phyloP scores from a whole-genome alignment of 345 rosid genomes.

The Turritis glabra region DNA sequence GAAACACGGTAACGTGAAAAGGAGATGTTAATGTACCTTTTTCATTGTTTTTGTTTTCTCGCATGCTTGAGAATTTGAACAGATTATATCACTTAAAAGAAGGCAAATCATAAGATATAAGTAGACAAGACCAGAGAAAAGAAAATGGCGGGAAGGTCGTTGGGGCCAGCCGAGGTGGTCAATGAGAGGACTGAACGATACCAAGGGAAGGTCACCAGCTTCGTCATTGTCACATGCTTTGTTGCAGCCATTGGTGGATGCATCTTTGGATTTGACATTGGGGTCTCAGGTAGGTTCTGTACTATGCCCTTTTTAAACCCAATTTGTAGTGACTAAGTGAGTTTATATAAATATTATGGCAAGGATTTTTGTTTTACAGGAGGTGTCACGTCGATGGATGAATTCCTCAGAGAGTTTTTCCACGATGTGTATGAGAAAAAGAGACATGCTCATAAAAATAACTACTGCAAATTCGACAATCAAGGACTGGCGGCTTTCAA shows the following conservation, averaged over 20 bases:
- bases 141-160: background rate
- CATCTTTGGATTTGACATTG: conserved; percentile 80
- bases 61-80: background rate
- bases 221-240: conserved; percentile 59
- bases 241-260: conserved; percentile 81
- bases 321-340: background rate
- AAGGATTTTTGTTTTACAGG: conserved; percentile 26
- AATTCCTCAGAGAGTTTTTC: conserved; percentile 66
- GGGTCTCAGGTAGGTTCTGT: conserved; percentile 80
- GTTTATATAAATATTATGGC: background rate
- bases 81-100: background rate
- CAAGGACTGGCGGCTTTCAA: conserved; percentile 77
- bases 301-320: background rate
- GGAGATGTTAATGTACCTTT: conserved; percentile 8
- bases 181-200: conserved; percentile 73
- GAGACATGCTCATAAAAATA: conserved; percentile 65
- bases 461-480: conserved; percentile 82
- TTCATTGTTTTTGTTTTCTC: background rate
- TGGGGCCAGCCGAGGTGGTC: conserved; percentile 17
- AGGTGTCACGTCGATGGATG: conserved; percentile 77
- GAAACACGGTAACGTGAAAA: conserved; percentile 15
- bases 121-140: background rate
- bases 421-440: conserved; percentile 53
- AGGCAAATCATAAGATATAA: conserved; percentile 1
- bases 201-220: conserved; percentile 62